Percentiles rank a stretch among this genome's conserved stretches.
Evolutionary conservation across 2,329 filamentous ascomycete genomes (phyloP).

Genomic region (Beauveria varroae): DNA sequence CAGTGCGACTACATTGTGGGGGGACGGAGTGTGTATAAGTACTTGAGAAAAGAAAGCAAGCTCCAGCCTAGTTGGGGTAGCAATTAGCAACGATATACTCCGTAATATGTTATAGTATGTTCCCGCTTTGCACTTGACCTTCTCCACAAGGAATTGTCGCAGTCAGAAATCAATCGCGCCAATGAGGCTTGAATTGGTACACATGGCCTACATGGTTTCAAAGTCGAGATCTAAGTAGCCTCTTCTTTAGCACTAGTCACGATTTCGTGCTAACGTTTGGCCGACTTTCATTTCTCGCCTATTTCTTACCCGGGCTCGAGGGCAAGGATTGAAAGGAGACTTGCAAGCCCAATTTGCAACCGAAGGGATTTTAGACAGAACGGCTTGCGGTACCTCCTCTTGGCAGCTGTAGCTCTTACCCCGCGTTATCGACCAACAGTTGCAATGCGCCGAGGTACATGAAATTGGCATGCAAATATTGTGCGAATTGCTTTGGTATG

Average conservation of each 20-base stretch:
- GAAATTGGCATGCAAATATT: background rate
- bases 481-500: background rate
- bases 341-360: background rate
- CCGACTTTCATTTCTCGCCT: background rate
- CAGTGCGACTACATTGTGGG: background rate
- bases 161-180: background rate
- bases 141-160: no score
- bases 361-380: no score
- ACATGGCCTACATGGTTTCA: no score
- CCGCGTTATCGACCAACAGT: no score
- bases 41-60: background rate
- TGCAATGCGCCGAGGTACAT: background rate
- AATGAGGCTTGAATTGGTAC: no score
- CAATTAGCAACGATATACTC: background rate
- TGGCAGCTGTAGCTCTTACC: no score
- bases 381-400: no score
- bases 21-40: background rate
- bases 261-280: background rate
- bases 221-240: no score
- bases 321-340: no score
- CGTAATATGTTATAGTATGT: background rate
- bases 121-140: no score
- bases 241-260: background rate
- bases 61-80: background rate
- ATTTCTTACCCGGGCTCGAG: background rate